Percentiles rank a stretch among this genome's conserved stretches.
Conservation (phyloP, 257 asterid genomes). For the Schizonepeta tenuifolia region DNA sequence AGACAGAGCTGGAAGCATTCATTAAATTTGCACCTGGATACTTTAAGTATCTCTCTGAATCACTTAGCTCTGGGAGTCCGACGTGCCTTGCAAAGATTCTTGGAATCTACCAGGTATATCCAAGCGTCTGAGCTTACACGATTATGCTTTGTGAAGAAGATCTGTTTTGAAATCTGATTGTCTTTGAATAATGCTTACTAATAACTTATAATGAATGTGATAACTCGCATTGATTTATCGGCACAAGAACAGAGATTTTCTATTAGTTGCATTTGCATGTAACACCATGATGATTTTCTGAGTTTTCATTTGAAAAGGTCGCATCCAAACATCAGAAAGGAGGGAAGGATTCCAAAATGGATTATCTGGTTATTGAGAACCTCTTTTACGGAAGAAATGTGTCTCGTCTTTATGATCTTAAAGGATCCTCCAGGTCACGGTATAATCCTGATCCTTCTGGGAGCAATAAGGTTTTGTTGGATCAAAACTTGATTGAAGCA, state of each 20-base stretch:
- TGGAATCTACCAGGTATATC: slow-evolving; percentile 49
- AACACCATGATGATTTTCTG: slow-evolving; percentile 23
- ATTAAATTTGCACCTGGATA: slow-evolving; percentile 86
- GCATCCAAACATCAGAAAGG: slow-evolving; percentile 74
- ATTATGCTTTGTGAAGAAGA: background rate
- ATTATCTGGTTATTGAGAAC: slow-evolving; percentile 89
- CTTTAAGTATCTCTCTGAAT: slow-evolving; percentile 81
- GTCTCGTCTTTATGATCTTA: slow-evolving; percentile 83
- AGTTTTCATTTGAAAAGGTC: slow-evolving; percentile 54
- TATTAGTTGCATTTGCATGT: slow-evolving; percentile 12
- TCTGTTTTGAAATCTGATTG: background rate
- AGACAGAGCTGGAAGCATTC: slow-evolving; percentile 96
- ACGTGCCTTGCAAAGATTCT: slow-evolving; percentile 90
- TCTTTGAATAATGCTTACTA: background rate
- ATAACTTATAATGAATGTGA: slow-evolving; percentile 1
- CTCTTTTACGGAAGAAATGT: slow-evolving; percentile 78
- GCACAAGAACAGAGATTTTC: background rate
- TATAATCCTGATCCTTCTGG: slow-evolving; percentile 89
- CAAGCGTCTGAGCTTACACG: background rate
- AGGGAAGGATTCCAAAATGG: slow-evolving; percentile 91
- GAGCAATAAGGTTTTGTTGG: slow-evolving; percentile 82
- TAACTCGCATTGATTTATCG: background rate
- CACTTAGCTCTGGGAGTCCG: slow-evolving; percentile 74
- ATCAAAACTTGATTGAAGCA: slow-evolving; percentile 92
- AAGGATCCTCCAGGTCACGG: slow-evolving; percentile 89